Conservation (phyloP, 192 early-diverging fungal species). For the Coemansia sp. region DNA sequence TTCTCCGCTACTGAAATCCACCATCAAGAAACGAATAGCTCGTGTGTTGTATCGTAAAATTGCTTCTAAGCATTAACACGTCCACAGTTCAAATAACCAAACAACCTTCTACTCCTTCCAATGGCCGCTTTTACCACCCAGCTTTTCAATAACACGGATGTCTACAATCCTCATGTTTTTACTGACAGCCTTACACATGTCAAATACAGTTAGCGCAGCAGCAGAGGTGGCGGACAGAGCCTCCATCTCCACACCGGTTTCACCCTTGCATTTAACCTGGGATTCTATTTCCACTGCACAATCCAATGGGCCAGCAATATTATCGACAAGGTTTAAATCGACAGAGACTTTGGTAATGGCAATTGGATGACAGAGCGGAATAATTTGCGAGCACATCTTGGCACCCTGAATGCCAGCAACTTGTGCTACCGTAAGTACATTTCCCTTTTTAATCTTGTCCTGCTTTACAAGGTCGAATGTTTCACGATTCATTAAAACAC, state of each 20-base stretch:
- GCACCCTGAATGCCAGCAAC: slow-evolving; percentile 90
- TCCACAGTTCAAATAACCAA: not conserved
- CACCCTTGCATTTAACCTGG: slow-evolving; percentile 69
- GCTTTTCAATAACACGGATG: slow-evolving; percentile 73
- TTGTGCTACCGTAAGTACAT: slow-evolving; percentile 83
- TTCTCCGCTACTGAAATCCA: no score
- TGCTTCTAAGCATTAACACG: not conserved
- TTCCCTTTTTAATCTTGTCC: slow-evolving; percentile 80
- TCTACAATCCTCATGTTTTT: slow-evolving; percentile 78
- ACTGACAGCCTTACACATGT: slow-evolving; percentile 94
- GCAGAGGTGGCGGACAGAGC: slow-evolving; percentile 77
- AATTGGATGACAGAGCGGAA: slow-evolving; percentile 89
- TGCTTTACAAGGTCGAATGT: slow-evolving; percentile 65
- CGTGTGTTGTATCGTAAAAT: no score
- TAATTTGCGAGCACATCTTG: slow-evolving; percentile 76
- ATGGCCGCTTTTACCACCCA: slow-evolving; percentile 80
- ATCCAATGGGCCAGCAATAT: slow-evolving; percentile 6
- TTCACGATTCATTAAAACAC: slow-evolving; percentile 63
- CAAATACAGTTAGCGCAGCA: slow-evolving; percentile 84
- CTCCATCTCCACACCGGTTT: slow-evolving; percentile 92
- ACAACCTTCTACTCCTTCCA: slow-evolving; percentile 23
- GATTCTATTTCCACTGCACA: slow-evolving; percentile 68
- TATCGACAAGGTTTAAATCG: slow-evolving; percentile 56
- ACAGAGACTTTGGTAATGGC: slow-evolving; percentile 68
- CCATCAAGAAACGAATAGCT: no score